These are phyloP conservation scores for Neopestalotiopsis sp. DNA, from an alignment of 2,329 filamentous ascomycete species.

Conservation along the genomic window DNA sequence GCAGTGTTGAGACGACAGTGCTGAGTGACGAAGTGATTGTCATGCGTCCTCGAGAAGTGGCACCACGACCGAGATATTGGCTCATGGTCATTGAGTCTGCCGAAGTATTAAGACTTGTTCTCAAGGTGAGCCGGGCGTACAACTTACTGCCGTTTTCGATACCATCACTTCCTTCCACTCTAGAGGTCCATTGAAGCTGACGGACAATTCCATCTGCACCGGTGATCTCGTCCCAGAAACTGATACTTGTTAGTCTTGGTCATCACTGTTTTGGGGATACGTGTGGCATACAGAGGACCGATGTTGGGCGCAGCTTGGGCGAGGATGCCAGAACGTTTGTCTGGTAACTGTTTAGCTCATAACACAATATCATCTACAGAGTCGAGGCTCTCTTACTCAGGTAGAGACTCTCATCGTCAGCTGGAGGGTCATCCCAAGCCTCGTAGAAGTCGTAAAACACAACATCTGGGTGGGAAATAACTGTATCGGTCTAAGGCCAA, in stretches of 20 bases:
- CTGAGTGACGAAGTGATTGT: slow-evolving; percentile 63
- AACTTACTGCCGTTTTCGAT: slow-evolving; percentile 37
- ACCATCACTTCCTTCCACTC: slow-evolving; percentile 63
- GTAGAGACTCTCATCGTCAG: slow-evolving; percentile 49
- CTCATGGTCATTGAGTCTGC: slow-evolving; percentile 57
- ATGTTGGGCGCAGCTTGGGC: slow-evolving; percentile 71
- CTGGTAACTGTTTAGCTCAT: slow-evolving; percentile 27
- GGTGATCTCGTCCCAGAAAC: slow-evolving; percentile 62
- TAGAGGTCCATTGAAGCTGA: slow-evolving; percentile 70
- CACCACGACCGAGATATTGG: slow-evolving; percentile 69
- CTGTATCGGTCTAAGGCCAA: slow-evolving; percentile 47
- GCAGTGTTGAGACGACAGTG: slow-evolving; percentile 63
- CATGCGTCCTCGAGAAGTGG: slow-evolving; percentile 65
- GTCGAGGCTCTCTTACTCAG: slow-evolving; percentile 42
- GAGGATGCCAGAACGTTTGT: slow-evolving; percentile 61
- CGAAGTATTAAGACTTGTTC: background rate
- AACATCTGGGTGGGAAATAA: slow-evolving; percentile 50
- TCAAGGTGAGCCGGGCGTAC: background rate
- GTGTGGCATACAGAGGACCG: slow-evolving; percentile 55
- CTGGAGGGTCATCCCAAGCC: slow-evolving; percentile 58
- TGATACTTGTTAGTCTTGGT: slow-evolving; percentile 23
- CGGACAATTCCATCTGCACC: slow-evolving; percentile 65
- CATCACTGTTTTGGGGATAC: background rate
- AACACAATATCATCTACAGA: background rate
- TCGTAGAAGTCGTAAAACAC: slow-evolving; percentile 72